Base-by-base conservation (phyloP, 1,284 basidiomycete species). In the Rhodofomes roseus region DNA sequence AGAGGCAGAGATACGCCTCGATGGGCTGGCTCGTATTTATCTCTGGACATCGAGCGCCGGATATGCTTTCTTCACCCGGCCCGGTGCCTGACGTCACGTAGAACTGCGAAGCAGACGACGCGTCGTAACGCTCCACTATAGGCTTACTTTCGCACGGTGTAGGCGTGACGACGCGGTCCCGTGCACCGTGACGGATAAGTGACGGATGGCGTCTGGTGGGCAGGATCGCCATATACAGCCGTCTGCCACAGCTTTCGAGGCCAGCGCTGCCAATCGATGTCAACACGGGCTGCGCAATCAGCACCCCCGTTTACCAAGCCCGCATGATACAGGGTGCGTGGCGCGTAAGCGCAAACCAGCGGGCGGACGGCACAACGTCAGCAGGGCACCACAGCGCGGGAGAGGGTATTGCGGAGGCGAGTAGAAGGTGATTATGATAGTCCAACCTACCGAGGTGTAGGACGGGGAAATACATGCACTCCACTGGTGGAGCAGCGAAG, bases 1-100 rank as follows among this genome's bases (percentile, higher is more conserved):
- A 51, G 51, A 48, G 54, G 39, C 25, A 36, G 46, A 18, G 46
- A 52, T 55, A 40, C 44, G 40, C 39, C 31, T 25, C 20, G 43
- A 48, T n/a, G 44, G 34, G 16, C 40, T 18, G 37, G 37, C 52
- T 56, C 31, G 43, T 60, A 60, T 60, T 57, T 56, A 60, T 54
- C 55, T 56, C 43, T 25, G 44, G 18, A 11, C 37, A 31, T 40
- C 54, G 59, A 53, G 50, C 48, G 51, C 59, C 37, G 39, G 39
- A n/a, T 22, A 20, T 44, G 54, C 34, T 50, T 43, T 22, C 40
- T 34, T 44, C 46, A 25, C 36, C 27, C 55, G 51, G 54, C 16
- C 54, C 59, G 51, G 59, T 7, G 16, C 48, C 31, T 60, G 59
- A 60, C 59, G 50, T 60, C 59, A 60, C 55, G 40, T 25, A 11